phyloP scores from a whole-genome alignment of 179 eudicot genomes.

The Silene vulgaris region DNA sequence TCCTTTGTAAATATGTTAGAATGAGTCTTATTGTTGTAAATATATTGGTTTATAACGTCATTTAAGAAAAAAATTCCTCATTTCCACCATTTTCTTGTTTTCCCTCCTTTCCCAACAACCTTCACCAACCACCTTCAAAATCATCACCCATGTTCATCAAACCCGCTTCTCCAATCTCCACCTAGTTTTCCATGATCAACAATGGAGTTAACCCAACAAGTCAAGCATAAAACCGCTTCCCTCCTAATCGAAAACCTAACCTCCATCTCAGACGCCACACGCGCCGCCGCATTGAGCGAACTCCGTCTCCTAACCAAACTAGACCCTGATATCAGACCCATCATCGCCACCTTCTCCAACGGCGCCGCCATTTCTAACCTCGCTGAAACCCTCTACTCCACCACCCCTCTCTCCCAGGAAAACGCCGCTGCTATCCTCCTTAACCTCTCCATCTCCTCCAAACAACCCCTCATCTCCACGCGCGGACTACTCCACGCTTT shows the following conservation, averaged over 20 bases:
- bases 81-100: no score
- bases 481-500: slow-evolving; percentile 67
- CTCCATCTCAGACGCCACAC: slow-evolving; percentile 54
- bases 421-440: slow-evolving; percentile 76
- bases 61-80: no score
- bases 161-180: neutral
- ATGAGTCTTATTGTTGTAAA: no score
- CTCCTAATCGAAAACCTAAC: slow-evolving; percentile 45
- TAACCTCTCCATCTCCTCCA: slow-evolving; percentile 65
- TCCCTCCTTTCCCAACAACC: no score
- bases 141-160: no score
- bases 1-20: no score
- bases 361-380: neutral
- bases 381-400: neutral
- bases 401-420: slow-evolving; percentile 39
- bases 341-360: slow-evolving; percentile 11
- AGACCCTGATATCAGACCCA: slow-evolving; percentile 58
- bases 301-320: slow-evolving; percentile 60
- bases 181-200: neutral
- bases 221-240: slow-evolving; percentile 42
- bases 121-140: no score
- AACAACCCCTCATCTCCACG: slow-evolving; percentile 47
- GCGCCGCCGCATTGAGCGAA: slow-evolving; percentile 61
- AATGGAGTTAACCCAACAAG: slow-evolving; percentile 18
- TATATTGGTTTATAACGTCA: no score